Conservation (phyloP, 371 early-diverging fungal species). For the Vittaforma corneae region DNA sequence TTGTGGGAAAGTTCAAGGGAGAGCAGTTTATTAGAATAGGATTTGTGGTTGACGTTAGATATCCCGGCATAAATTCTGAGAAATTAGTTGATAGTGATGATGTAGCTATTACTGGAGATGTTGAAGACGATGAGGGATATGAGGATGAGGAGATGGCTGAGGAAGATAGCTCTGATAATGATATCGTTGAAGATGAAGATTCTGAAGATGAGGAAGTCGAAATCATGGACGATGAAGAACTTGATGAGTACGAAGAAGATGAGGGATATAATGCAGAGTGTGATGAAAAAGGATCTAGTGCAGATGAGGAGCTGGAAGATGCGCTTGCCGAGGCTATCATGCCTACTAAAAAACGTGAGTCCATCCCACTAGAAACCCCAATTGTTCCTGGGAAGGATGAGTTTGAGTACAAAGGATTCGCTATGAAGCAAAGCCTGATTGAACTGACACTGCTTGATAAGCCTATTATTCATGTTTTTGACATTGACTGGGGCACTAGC, state of each 20-base stretch:
- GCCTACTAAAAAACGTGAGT: background rate
- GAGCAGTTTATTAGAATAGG: slow-evolving; percentile 53
- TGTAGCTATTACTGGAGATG: slow-evolving; percentile 28
- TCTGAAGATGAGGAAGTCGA: slow-evolving; percentile 39
- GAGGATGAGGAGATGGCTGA: slow-evolving; percentile 30
- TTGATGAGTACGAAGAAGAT: slow-evolving; percentile 56
- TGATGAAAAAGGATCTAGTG: slow-evolving; percentile 53
- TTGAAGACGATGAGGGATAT: slow-evolving; percentile 16
- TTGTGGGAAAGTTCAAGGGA: slow-evolving; percentile 36
- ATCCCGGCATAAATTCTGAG: slow-evolving; percentile 49
- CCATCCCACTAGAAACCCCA: slow-evolving; percentile 1
- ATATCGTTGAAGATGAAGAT: slow-evolving; percentile 41
- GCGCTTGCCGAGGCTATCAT: slow-evolving; percentile 13
- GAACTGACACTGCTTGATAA: slow-evolving; percentile 43
- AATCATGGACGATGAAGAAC: slow-evolving; percentile 25
- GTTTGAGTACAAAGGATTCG: slow-evolving; percentile 36
- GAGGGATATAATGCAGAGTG: slow-evolving; percentile 61
- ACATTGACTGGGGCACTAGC: no score
- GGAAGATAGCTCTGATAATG: no score
- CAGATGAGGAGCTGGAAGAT: slow-evolving; percentile 20
- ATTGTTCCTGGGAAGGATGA: slow-evolving; percentile 14
- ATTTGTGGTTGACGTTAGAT: slow-evolving; percentile 54
- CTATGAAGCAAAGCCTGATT: slow-evolving; percentile 42
- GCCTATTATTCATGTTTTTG: slow-evolving; percentile 49
- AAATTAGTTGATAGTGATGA: slow-evolving; percentile 21